Evolutionary conservation across 305 asterid genomes (phyloP).

Genomic region (Caryopteris hybrid): DNA sequence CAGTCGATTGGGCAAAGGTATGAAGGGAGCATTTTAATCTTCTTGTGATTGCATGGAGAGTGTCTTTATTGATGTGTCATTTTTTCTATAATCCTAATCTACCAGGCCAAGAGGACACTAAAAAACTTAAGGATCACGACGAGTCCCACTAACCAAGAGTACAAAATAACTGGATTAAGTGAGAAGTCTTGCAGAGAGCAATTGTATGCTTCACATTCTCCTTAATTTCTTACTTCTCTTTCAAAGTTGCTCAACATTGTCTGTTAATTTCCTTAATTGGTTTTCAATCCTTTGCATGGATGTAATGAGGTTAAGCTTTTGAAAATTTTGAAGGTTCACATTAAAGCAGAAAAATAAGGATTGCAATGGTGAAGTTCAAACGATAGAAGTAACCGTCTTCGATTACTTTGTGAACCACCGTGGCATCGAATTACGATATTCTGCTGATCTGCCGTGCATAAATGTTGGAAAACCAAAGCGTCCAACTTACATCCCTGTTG

Average conservation of each 20-base stretch:
- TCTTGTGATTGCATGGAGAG: not conserved
- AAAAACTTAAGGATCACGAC: slow-evolving; percentile 58
- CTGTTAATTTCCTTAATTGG: not conserved
- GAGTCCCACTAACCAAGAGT: slow-evolving; percentile 53
- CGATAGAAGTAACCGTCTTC: slow-evolving; percentile 49
- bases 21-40: not conserved
- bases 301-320: not conserved
- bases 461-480: slow-evolving; percentile 59
- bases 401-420: slow-evolving; percentile 61
- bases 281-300: not conserved
- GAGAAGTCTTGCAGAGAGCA: slow-evolving; percentile 53
- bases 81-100: slow-evolving; percentile 3
- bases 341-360: slow-evolving; percentile 36
- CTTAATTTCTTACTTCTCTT: slow-evolving; percentile 6
- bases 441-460: slow-evolving; percentile 69
- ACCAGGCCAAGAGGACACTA: slow-evolving; percentile 58
- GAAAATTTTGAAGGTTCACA: slow-evolving; percentile 40
- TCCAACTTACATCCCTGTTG: slow-evolving; percentile 65
- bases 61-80: not conserved
- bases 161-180: slow-evolving; percentile 59
- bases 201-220: slow-evolving; percentile 32
- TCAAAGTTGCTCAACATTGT: not conserved
- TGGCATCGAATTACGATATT: slow-evolving; percentile 49
- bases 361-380: slow-evolving; percentile 30
- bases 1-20: slow-evolving; percentile 83